Evolutionary conservation across 495 filamentous ascomycete genomes (phyloP).

Genomic region (Tuber magnatum): DNA sequence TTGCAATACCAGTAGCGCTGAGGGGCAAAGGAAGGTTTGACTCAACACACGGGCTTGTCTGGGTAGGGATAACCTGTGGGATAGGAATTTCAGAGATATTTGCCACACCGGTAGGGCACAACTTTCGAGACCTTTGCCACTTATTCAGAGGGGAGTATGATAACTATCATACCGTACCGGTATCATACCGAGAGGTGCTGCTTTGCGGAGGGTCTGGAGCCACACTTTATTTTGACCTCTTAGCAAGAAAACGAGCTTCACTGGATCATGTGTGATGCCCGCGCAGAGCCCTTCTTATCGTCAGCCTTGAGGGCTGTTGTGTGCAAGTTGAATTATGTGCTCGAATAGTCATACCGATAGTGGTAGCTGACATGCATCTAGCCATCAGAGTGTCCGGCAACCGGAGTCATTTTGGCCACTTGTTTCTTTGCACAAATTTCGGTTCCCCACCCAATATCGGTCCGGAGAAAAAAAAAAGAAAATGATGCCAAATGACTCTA

Average conservation of each 20-base stretch:
- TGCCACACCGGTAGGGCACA: too few relatives aligned
- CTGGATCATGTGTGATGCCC: too few relatives aligned
- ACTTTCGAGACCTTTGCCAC: not conserved
- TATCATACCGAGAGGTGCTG: not conserved
- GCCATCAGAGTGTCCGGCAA: not conserved
- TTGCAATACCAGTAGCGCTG: not conserved
- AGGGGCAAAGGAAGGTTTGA: not conserved
- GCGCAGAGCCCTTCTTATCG: not conserved
- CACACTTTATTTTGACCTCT: too few relatives aligned
- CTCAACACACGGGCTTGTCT: not conserved
- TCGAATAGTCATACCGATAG: not conserved
- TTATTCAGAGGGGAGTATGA: too few relatives aligned
- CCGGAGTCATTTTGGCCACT: not conserved
- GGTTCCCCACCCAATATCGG: too few relatives aligned
- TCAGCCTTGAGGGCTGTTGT: not conserved
- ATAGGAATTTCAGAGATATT: not conserved
- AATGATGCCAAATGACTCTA: not conserved
- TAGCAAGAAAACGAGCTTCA: not conserved
- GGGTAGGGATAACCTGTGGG: not conserved
- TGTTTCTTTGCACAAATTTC: too few relatives aligned
- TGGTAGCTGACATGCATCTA: not conserved
- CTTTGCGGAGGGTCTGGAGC: not conserved
- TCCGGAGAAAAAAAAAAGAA: not conserved
- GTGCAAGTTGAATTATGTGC: too few relatives aligned
- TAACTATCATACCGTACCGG: too few relatives aligned